phyloP scores from a whole-genome alignment of 2,329 filamentous ascomycete species.

The Talaromyces sp. region DNA sequence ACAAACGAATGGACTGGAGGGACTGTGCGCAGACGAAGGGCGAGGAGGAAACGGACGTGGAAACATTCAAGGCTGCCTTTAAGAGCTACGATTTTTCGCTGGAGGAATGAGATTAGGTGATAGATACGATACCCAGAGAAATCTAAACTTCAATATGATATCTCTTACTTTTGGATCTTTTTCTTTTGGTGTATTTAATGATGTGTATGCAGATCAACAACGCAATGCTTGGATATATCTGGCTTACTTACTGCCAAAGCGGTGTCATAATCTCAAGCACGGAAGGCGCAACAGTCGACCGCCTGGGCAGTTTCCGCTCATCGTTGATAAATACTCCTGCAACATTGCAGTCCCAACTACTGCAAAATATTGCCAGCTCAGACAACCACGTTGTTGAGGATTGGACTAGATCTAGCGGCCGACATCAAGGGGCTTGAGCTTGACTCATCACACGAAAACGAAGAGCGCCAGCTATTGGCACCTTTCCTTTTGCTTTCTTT shows the following conservation, averaged over 20 bases:
- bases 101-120: constrained; percentile 18
- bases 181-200: too few species aligned
- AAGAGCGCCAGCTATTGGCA: background rate
- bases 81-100: constrained; percentile 80
- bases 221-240: background rate
- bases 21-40: constrained; percentile 71
- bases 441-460: background rate
- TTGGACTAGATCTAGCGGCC: background rate
- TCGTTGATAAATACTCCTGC: background rate
- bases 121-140: background rate
- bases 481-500: background rate
- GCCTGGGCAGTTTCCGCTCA: background rate
- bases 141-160: background rate
- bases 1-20: constrained; percentile 76
- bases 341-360: background rate
- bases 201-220: too few species aligned
- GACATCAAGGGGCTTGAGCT: background rate
- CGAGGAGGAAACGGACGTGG: constrained; percentile 74
- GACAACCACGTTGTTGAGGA: background rate
- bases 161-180: too few species aligned
- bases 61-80: constrained; percentile 74
- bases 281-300: constrained; percentile 1
- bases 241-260: background rate
- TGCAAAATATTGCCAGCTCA: background rate
- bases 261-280: background rate